Conservation (phyloP, 108 stramenopile species). For the Cyclotella sp. region DNA sequence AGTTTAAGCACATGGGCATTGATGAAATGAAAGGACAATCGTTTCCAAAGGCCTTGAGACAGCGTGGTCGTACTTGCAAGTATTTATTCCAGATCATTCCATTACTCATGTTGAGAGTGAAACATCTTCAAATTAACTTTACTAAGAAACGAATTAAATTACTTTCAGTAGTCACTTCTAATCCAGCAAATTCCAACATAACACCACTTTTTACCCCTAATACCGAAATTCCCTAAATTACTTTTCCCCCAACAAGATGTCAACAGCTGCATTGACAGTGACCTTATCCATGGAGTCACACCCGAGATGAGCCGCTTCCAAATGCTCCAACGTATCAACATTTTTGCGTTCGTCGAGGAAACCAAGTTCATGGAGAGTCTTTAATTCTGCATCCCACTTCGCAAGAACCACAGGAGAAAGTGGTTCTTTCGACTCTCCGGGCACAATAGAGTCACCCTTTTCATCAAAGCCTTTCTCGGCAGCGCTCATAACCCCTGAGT, state of each 20-base stretch:
- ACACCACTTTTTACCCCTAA: background rate
- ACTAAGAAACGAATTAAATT: too few relatives aligned
- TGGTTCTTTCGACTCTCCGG: constrained; percentile 14
- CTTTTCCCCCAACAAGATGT: constrained; percentile 45
- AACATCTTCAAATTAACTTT: too few relatives aligned
- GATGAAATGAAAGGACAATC: too few relatives aligned
- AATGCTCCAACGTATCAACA: constrained; percentile 68
- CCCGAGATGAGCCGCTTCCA: constrained; percentile 74
- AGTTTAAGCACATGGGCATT: too few relatives aligned
- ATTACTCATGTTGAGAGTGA: too few relatives aligned
- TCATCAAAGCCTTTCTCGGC: constrained; percentile 13
- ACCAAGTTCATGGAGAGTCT: constrained; percentile 67
- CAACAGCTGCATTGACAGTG: constrained; percentile 62
- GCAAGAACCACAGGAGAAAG: constrained; percentile 45
- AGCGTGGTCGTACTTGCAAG: too few relatives aligned
- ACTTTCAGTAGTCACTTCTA: too few relatives aligned
- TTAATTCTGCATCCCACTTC: constrained; percentile 71
- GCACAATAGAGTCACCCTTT: constrained; percentile 22
- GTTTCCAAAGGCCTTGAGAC: too few relatives aligned
- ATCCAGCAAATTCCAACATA: background rate
- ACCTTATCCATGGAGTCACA: constrained; percentile 61
- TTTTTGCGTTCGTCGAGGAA: constrained; percentile 61
- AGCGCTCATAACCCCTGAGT: constrained; percentile 60
- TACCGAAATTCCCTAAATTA: background rate
- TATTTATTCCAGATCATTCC: too few relatives aligned